Evolutionary conservation across 176 grass and related monocot species (phyloP).

Genomic region (Hordeum marinum): DNA sequence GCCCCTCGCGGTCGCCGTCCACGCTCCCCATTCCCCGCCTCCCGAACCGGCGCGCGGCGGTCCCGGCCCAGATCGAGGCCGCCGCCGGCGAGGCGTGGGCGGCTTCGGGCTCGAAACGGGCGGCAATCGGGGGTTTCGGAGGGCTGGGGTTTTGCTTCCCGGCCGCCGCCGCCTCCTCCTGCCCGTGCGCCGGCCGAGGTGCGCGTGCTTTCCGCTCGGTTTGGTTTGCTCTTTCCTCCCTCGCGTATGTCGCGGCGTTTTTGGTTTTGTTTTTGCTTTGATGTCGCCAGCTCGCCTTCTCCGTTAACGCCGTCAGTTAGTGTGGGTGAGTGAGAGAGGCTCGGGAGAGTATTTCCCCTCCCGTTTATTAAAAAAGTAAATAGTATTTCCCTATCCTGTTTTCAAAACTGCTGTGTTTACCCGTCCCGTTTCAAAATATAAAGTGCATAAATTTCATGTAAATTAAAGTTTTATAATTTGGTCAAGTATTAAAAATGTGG

Average conservation of each 20-base stretch:
- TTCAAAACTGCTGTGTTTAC: no score
- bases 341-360: neutral
- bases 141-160: constrained; percentile 19
- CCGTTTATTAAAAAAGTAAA: no score
- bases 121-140: neutral
- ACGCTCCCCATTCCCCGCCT: constrained; percentile 61
- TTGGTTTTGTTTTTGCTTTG: neutral
- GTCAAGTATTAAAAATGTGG: no score
- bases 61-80: constrained; percentile 22
- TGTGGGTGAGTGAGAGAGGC: neutral
- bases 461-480: no score
- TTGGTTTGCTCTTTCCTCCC: neutral
- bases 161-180: neutral
- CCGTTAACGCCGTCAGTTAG: constrained; percentile 27
- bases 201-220: constrained; percentile 13
- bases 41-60: neutral
- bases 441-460: no score
- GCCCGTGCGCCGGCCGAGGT: constrained; percentile 5
- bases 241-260: constrained; percentile 20
- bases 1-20: constrained; percentile 48
- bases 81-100: neutral
- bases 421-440: no score
- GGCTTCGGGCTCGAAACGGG: constrained; percentile 3
- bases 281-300: neutral
- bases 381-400: no score